Evolutionary conservation across 2,329 filamentous ascomycete genomes (phyloP), one percentile per base, ranked within the genome.

Genomic region (Ascochyta viciae-villosae): DNA sequence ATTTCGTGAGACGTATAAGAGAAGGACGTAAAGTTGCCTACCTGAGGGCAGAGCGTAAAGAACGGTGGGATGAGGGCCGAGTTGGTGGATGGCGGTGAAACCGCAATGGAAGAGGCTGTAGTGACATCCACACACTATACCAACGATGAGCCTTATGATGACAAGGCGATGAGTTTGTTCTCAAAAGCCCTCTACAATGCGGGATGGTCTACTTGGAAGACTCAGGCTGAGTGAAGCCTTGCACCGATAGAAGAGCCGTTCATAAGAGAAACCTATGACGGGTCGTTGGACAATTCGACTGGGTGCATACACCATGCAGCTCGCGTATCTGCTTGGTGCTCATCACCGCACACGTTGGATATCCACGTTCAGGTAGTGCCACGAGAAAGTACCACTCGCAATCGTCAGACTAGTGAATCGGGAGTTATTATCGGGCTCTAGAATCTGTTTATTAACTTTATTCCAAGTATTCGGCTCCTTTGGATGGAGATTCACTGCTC

Each of bases 1-100:
- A 98, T 57, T 98, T 95, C 87, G 86, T 96, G 19, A 84, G 88
- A 68, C 81, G 89, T 67, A 90, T 96, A 62, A 83, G 92, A 64
- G 92, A 94, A 65, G 90, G 90, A 9, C 90, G 88, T 72, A 89
- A 90, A 65, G 79, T 89, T 54, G 88, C 89, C 59, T 96, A 95
- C 70, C 80, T 93, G 50, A 83, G 95, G 54, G 87, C 89, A 70
- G 95, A 98, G 80, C 85, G 91, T 63, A 96, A 93, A 76, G 90
- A 92, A 68, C 84, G 95, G 66, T 98, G 95, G 95, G 95, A 98
- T 74, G 94, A 98, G 77, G 92, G 94, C 23, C 83, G 94, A 64
- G 94, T 98, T 31, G 94, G 94, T 10, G 95, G 95, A 0, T 98
- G 95, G 95, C 85, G 94, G 70, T 75, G 59, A 71, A 12, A 3